These are phyloP conservation scores for Sporopachydermia quercuum DNA, from an alignment of 805 yeast genomes.

Conservation along the genomic window DNA sequence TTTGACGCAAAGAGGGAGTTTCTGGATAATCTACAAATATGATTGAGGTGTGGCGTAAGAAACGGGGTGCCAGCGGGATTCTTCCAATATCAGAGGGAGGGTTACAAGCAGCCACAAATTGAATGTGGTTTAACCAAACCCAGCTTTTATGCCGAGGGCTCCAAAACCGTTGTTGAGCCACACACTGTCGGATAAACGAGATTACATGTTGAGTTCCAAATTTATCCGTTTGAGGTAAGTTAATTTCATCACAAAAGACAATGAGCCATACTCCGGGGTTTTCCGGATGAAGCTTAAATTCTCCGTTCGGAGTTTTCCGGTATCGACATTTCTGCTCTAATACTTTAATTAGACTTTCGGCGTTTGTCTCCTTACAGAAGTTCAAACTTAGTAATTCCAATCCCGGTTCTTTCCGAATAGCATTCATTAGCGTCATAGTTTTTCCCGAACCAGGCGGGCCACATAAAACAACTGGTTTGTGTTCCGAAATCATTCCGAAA, in stretches of 20 bases:
- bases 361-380: conserved; percentile 69
- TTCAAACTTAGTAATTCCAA: conserved; percentile 55
- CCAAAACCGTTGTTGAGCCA: conserved; percentile 74
- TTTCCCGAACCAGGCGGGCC: conserved; percentile 98
- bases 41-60: conserved; percentile 50
- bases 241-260: conserved; percentile 83
- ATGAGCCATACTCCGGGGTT: conserved; percentile 56
- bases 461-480: conserved; percentile 53
- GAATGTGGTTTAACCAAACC: conserved; percentile 50
- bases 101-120: conserved; percentile 91
- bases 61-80: conserved; percentile 36
- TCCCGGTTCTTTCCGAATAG: conserved; percentile 41
- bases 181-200: conserved; percentile 56
- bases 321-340: conserved; percentile 64
- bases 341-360: conserved; percentile 42
- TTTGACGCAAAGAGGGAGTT: conserved; percentile 39
- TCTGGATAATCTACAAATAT: conserved; percentile 75
- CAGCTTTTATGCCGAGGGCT: conserved; percentile 40
- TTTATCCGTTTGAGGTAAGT: conserved; percentile 57
- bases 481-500: conserved; percentile 37
- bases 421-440: conserved; percentile 74
- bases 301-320: conserved; percentile 34
- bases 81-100: conserved; percentile 78
- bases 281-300: conserved; percentile 39
- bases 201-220: conserved; percentile 65